Evolutionary conservation across 164 flowering plant genomes (phyloP), one percentile per base, ranked within the genome.

Genomic region (Sedum album): DNA sequence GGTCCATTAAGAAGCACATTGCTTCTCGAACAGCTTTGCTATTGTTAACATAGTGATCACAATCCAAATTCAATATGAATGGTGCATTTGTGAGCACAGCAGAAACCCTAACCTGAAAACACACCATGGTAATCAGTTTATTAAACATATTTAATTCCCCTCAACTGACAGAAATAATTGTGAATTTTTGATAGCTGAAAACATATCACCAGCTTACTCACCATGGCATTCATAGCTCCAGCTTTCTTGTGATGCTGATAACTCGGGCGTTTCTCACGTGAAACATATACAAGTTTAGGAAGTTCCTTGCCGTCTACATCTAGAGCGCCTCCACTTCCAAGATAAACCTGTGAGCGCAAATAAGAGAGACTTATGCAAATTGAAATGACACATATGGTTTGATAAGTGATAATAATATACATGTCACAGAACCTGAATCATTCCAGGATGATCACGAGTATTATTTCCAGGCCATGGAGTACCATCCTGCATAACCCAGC

Each of bases 401-500:
- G 25, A 61, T 49, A 61, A 15, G 31, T 62, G 38, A 4, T 17
- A 64, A 35, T 18, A 7, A 33, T 33, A 23, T 35, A 10, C 39
- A 25, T 18, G 21, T 31, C 18, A 20, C 18, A 0, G 42, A 64
- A 64, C 66, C 66, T 64, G 66, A 64, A 64, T 64, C 66, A 64
- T 64, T 38, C 66, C 66, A 2, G 66, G 66, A 64, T 64, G 66
- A 64, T 64, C 66, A 31, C 66, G 66, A 35, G n/a, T n/a, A n/a
- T n/a, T n/a, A n/a, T n/a, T n/a, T n/a, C n/a, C n/a, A n/a, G n/a
- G n/a, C n/a, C n/a, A n/a, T n/a, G n/a, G n/a, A n/a, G n/a, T n/a
- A n/a, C n/a, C n/a, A n/a, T n/a, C n/a, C n/a, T n/a, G n/a, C n/a
- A n/a, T n/a, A n/a, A n/a, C n/a, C n/a, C n/a, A n/a, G n/a, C n/a